Evolutionary conservation across 257 asterid genomes (phyloP).

Genomic region (Nyctanthes arbortristis): DNA sequence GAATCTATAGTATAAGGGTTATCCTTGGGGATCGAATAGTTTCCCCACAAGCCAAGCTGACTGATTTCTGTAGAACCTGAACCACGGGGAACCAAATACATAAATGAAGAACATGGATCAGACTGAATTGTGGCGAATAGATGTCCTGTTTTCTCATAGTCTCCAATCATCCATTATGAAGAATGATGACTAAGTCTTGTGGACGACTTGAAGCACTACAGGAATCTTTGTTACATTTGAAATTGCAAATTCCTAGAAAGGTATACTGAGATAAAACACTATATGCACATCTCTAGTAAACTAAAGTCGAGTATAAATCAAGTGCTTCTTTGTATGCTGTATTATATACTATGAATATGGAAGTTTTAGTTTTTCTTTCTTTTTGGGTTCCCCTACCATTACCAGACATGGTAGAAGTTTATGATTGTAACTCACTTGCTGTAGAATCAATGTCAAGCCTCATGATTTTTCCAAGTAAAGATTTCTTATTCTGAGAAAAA

Average conservation of each 20-base stretch:
- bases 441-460: slow-evolving; percentile 77
- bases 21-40: slow-evolving; percentile 83
- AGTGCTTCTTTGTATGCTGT: background rate
- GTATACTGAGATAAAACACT: background rate
- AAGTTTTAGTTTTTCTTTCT: background rate
- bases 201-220: background rate
- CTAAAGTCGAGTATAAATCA: background rate
- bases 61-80: slow-evolving; percentile 58
- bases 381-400: background rate
- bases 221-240: background rate
- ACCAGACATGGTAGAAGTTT: no score
- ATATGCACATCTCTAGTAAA: background rate
- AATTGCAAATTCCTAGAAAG: background rate
- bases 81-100: slow-evolving; percentile 8
- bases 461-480: slow-evolving; percentile 93
- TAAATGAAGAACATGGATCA: background rate
- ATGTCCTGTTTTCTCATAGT: background rate
- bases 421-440: slow-evolving; percentile 92
- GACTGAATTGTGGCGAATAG: background rate
- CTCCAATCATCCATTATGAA: background rate
- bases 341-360: background rate
- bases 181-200: background rate
- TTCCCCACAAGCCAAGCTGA: slow-evolving; percentile 78
- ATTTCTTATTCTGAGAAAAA: slow-evolving; percentile 90
- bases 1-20: slow-evolving; percentile 64